Evolutionary conservation across 805 yeast genomes (phyloP), one percentile per base, ranked within the genome.

Genomic region (Kluyveromyces nonfermentans): DNA sequence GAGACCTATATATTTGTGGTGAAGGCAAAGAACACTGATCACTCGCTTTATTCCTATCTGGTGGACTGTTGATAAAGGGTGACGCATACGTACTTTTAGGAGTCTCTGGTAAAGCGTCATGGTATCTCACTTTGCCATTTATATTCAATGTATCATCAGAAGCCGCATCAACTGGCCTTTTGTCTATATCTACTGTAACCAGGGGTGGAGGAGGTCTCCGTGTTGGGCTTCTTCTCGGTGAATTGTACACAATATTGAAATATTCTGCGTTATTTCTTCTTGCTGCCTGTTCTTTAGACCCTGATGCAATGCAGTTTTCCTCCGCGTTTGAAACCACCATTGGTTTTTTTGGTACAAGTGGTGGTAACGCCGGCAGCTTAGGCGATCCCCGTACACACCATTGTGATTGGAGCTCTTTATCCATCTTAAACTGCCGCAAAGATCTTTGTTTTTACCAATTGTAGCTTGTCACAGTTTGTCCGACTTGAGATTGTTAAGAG

Each of bases 1-100:
- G 51, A 5, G 55, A 50, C 31, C 25, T 49, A 31, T 42, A 46
- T 15, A 35, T 18, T 9, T 33, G 19, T n/a, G 46, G 33, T 12
- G 37, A 19, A 22, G 41, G 9, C 30, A n/a, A 2, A 4, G 4
- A 14, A 3, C 14, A 14, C 12, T 25, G 30, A 10, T 25, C 30
- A 25, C 9, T 25, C 30, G 9, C 30, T 14, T 25, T 25, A 25
- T 25, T 3, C 7, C 7, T 25, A 10, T 10, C 9, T 6, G 30
- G 4, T 3, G 30, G 30, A 14, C 30, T 4, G 12, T 25, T 25
- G 30, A 25, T 25, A 25, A 25, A 25, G 9, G 30, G 30, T 10
- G 30, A 25, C 30, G 30, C 9, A 25, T 25, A 25, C 12, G 12
- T 25, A 25, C 7, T 25, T 6, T 25, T 25, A 10, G 30, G 7